A percentile compares a stretch with the other conserved stretches of the same genome.
Evolutionary conservation across 2,329 filamentous ascomycete species (phyloP).

Genomic region (Neoscytalidium dimidiatum): DNA sequence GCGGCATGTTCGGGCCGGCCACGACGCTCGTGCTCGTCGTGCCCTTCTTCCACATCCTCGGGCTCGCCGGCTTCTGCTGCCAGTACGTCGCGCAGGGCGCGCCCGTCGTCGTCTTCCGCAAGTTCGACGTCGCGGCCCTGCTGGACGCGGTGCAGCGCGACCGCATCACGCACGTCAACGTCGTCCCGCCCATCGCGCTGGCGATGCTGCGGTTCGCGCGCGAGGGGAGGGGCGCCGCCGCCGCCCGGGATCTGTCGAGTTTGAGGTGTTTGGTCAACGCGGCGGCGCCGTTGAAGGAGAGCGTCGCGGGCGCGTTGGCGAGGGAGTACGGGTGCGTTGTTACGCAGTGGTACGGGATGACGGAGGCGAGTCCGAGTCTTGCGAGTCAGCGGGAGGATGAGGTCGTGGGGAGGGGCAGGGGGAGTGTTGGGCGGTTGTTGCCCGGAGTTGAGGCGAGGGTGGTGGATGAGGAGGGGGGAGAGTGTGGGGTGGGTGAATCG

Average conservation of each 20-base stretch:
- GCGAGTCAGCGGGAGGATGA: neutral
- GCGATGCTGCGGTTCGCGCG: neutral
- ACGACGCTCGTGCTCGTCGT: conserved; percentile 16
- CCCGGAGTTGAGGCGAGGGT: neutral
- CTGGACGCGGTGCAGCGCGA: conserved; percentile 20
- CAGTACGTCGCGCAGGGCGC: conserved; percentile 19
- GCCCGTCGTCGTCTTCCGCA: conserved; percentile 21
- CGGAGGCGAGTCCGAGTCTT: conserved; percentile 21
- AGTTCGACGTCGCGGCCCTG: neutral
- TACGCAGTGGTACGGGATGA: conserved; percentile 25
- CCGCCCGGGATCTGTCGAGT: neutral
- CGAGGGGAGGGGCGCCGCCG: neutral
- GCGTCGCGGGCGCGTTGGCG: conserved; percentile 16
- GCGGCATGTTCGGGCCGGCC: neutral
- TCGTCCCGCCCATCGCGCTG: neutral
- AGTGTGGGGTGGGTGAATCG: neutral
- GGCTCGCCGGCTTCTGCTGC: conserved; percentile 6
- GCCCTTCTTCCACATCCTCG: conserved; percentile 22
- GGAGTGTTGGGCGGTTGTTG: neutral
- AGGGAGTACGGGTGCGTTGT: conserved; percentile 17
- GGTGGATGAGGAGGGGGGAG: neutral
- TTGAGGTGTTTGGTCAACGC: conserved; percentile 25
- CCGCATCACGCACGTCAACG: neutral
- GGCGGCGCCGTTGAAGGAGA: conserved; percentile 23
- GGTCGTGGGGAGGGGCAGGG: neutral